Base-by-base conservation (phyloP, 78 protist species). In the Tieghemostelium lacteum region DNA sequence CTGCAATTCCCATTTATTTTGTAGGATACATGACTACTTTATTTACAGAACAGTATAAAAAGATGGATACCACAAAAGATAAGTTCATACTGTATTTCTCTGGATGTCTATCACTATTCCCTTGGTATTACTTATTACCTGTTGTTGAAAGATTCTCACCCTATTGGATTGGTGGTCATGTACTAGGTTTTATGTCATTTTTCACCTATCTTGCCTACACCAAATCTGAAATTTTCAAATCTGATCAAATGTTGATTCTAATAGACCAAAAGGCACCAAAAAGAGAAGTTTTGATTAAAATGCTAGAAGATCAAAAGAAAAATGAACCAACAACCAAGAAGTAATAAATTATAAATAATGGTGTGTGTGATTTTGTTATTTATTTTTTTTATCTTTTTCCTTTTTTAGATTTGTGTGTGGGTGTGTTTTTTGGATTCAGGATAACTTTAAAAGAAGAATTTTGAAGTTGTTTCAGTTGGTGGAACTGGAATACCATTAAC, bases 151-250 rank as follows among this genome's bases (percentile, higher is more conserved):
- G 50, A 16, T 73, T 85, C 31, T 67, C 96, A 34, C 96, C 96
- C 0, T 63, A 60, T 61, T 93, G 96, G 96, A 76, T 93, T 64
- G 96, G 96, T 70, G 96, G 96, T 28, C 96, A 93, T 65, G 94
- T 93, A 45, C 74, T 93, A 17, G 96, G 96, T 55, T 93, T 93
- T 69, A 61, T 72, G 74, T 93, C 96, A 73, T 93, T 93, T 93
- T 93, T 93, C 75, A 19, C 75, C 2, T 93, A 86, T 66, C 54
- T 83, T 10, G 76, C 60, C 58, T 72, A 61, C 75, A 63, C 96
- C 1, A 69, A 92, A 26, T 42, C 71, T 42, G 95, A 92, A 8
- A 52, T 92, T 10, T 72, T 92, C 36, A 72, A 62, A 33, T 40
- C 70, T 12, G 95, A 92, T 40, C 31, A 61, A 0, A 14, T 83